phyloP scores from a whole-genome alignment of 2,329 filamentous ascomycete genomes.

The Corniculantispora saksenae region DNA sequence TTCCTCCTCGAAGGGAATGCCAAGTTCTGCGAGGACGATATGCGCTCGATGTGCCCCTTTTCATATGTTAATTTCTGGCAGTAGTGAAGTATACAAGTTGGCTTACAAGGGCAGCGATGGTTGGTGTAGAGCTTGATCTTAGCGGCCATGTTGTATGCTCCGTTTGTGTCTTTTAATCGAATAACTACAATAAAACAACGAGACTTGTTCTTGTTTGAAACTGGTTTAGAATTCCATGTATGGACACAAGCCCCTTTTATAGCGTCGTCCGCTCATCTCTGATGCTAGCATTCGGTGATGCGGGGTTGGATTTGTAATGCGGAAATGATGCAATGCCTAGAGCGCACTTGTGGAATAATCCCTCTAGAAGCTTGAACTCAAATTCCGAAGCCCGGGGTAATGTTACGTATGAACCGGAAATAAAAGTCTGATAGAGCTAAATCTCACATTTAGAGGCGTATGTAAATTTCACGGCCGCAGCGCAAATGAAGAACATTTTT shows the following conservation, averaged over 20 bases:
- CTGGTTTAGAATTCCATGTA: not conserved
- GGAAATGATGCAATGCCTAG: not conserved
- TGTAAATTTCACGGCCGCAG: not conserved
- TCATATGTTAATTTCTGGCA: not conserved
- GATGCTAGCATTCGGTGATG: not conserved
- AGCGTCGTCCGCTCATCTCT: not conserved
- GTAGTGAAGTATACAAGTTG: not conserved
- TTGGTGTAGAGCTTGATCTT: conserved; percentile 72
- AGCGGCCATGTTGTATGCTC: conserved; percentile 30
- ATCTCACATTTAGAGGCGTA: too few species aligned
- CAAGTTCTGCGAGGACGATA: conserved; percentile 67
- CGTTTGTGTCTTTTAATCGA: not conserved
- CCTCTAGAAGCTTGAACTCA: not conserved
- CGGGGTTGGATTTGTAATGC: conserved; percentile 15
- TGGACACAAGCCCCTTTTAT: not conserved
- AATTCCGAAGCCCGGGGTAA: not conserved
- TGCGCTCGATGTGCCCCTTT: conserved; percentile 73
- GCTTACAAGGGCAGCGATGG: conserved; percentile 63
- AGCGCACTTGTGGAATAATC: not conserved
- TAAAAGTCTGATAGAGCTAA: too few species aligned
- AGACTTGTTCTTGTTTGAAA: not conserved
- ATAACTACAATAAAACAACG: not conserved
- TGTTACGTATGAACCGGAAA: not conserved
- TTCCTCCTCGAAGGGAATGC: conserved; percentile 67
- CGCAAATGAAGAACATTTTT: not conserved